Base-by-base conservation (phyloP, 768 basidiomycete species). In the Aureoboletus auriporus region DNA sequence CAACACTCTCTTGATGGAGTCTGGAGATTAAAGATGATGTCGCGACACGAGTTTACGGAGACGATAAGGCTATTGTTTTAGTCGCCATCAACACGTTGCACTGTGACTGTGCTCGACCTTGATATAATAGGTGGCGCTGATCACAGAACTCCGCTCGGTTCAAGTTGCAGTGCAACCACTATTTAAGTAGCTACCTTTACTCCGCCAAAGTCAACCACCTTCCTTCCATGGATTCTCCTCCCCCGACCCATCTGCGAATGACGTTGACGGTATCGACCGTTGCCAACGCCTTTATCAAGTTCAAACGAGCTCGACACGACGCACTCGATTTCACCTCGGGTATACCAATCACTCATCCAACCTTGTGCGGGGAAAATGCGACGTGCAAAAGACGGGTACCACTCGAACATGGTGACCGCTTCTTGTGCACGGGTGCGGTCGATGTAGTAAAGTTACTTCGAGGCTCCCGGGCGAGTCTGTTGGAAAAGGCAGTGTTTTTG, bases 401-500 rank as follows among this genome's bases (percentile, higher is more conserved):
- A 3, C 51, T 75, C 17, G 64, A 50, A 31, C 66, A 71, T 23
- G 56, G 53, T 4, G 72, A 84, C 49, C 66, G 70, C 10, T 87
- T 76, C 55, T 62, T 79, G 11, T 88, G 86, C 55, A 67, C 67
- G 4, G 82, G 76, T 39, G 86, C 76, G 2, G 86, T 89, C 29
- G 82, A 86, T 57, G 71, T 78, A 31, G 58, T 65, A 17, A 76
- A 75, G 46, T 71, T 89, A 12, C 67, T 89, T 42, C 68, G 82
- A 11, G 76, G 73, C 5, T 76, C 81, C 27, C 74, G 84, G 40
- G 64, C 69, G 3, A 65, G 69, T 36, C 61, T 87, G 47, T 57
- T 82, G 44, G 75, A 80, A 50, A 69, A 71, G 46, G 79, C 79
- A 13, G 67, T 71, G 44, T 54, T 59, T 8, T 53, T 77, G 16